These are phyloP conservation scores for Adiantum capillusveneris DNA, from an alignment of 75 land plant species.

Conservation along the genomic window DNA sequence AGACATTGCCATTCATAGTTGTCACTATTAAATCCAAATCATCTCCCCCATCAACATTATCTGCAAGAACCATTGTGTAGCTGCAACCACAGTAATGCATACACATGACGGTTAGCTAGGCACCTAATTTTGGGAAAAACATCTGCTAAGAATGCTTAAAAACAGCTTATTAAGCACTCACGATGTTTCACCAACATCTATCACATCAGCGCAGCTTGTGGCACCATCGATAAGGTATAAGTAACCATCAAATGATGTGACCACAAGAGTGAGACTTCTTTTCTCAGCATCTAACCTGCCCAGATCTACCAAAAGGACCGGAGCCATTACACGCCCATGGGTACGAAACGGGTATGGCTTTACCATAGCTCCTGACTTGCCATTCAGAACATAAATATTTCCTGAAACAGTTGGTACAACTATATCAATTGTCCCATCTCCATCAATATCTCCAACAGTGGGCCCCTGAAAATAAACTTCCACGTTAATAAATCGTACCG, in stretches of 20 bases:
- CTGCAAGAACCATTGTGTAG: slow-evolving; percentile 96
- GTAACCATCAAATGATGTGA: slow-evolving; percentile 98
- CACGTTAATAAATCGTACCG: too few species aligned
- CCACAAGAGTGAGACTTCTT: slow-evolving; percentile 73
- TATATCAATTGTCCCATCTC: slow-evolving; percentile 91
- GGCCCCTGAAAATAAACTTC: too few species aligned
- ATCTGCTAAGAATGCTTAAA: not conserved
- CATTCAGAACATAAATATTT: slow-evolving; percentile 90
- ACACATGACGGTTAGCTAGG: not conserved
- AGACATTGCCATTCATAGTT: slow-evolving; percentile 99
- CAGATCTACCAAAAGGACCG: slow-evolving; percentile 80
- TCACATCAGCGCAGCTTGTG: slow-evolving; percentile 94
- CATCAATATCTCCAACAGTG: slow-evolving; percentile 90
- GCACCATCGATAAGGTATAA: slow-evolving; percentile 92
- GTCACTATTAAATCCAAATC: slow-evolving; percentile 93
- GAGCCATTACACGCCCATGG: slow-evolving; percentile 94
- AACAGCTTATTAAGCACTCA: slow-evolving; percentile 33
- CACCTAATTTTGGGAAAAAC: too few species aligned
- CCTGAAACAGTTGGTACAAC: slow-evolving; percentile 93
- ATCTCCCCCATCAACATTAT: slow-evolving; percentile 99
- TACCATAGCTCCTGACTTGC: slow-evolving; percentile 75
- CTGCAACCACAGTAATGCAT: slow-evolving; percentile 25
- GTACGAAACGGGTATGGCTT: slow-evolving; percentile 84
- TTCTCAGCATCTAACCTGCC: slow-evolving; percentile 52
- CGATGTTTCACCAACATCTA: slow-evolving; percentile 99